A percentile compares a stretch with the other conserved stretches of the same genome.
Evolutionary conservation across 2,329 filamentous ascomycete genomes (phyloP).

Genomic region (Clonostachys rosea): DNA sequence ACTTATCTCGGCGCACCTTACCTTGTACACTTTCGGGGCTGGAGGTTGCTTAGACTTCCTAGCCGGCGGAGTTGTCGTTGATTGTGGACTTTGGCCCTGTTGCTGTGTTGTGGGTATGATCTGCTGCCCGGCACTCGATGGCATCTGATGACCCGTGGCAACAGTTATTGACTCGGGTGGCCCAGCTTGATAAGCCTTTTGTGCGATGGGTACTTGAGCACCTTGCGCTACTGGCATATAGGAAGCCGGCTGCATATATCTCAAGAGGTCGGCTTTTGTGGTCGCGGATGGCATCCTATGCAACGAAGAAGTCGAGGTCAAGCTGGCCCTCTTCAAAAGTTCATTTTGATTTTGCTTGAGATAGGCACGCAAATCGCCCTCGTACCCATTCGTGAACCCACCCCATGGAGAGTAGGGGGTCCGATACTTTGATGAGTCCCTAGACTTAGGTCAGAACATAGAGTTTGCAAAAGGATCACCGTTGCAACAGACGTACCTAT

Average conservation of each 20-base stretch:
- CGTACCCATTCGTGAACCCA: constrained; percentile 58
- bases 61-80: background rate
- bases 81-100: background rate
- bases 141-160: too few species aligned
- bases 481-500: constrained; percentile 36
- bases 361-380: constrained; percentile 43
- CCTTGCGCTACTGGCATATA: too few species aligned
- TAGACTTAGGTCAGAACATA: constrained; percentile 10
- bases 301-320: constrained; percentile 4
- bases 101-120: background rate
- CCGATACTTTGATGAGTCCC: constrained; percentile 50
- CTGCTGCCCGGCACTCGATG: too few species aligned
- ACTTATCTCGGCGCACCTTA: background rate
- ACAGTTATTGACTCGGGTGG: too few species aligned
- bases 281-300: background rate
- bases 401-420: constrained; percentile 54
- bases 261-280: background rate
- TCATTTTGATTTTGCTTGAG: constrained; percentile 26
- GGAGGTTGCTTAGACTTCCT: background rate
- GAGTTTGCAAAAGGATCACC: background rate
- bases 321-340: constrained; percentile 15
- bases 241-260: too few species aligned
- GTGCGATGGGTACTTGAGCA: too few species aligned
- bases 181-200: too few species aligned
- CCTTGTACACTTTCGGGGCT: background rate